Conservation (phyloP, 805 yeast species). For the Blastobotrys terrestris region DNA sequence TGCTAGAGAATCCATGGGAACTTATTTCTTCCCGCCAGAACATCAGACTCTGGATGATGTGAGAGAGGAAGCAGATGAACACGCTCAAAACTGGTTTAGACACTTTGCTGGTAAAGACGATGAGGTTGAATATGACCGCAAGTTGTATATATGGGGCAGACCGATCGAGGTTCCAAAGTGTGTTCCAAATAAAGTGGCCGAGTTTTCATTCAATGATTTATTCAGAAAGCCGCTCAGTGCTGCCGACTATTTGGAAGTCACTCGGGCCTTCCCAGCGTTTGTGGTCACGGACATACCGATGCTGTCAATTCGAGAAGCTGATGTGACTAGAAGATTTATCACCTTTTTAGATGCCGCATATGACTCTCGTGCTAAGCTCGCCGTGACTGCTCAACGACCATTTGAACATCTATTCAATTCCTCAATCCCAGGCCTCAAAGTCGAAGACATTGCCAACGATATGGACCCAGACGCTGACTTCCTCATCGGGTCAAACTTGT, state of each 20-base stretch:
- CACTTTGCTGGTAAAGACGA: conserved; percentile 55
- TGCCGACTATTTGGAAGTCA: conserved; percentile 86
- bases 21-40: conserved; percentile 67
- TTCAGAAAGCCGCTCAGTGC: conserved; percentile 89
- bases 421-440: conserved; percentile 42
- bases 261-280: conserved; percentile 66
- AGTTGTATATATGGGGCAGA: conserved; percentile 78
- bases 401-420: conserved; percentile 83
- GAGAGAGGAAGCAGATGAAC: conserved; percentile 46
- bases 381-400: conserved; percentile 83
- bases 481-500: conserved; percentile 30
- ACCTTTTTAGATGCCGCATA: conserved; percentile 94
- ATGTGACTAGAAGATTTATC: conserved; percentile 83
- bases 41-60: conserved; percentile 52
- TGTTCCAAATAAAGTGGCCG: conserved; percentile 77
- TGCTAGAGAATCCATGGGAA: conserved; percentile 74
- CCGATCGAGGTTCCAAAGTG: conserved; percentile 67
- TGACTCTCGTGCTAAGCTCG: conserved; percentile 81
- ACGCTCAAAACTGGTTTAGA: conserved; percentile 69
- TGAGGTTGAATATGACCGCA: conserved; percentile 31
- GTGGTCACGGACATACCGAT: conserved; percentile 93
- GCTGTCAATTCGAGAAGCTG: conserved; percentile 69
- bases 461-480: conserved; percentile 72
- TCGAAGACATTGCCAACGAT: conserved; percentile 45
- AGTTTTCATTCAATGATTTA: conserved; percentile 76